Evolutionary conservation across 768 basidiomycete genomes (phyloP), one percentile per base, ranked within the genome.

Genomic region (Saitozyma sp.): DNA sequence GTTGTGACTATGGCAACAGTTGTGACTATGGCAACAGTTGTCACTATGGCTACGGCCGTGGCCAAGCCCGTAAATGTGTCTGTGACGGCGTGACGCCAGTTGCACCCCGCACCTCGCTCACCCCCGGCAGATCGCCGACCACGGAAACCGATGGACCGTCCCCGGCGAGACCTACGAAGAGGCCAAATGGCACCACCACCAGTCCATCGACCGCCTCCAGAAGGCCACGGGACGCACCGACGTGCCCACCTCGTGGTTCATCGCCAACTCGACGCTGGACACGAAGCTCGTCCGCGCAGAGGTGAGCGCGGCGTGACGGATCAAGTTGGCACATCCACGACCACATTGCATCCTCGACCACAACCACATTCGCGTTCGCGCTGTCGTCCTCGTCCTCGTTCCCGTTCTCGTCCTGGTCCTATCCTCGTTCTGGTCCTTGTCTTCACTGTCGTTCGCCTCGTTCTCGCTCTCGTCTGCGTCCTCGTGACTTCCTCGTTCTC

Each of bases 141-240:
- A 73, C 39, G 72, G 72, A 1, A 73, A 73, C 57, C 59, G 72
- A 46, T 73, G 72, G 72, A 58, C 56, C 43, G 60, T 64, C 39
- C 42, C 61, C 0, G 37, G 13, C 17, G 54, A 13, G 19, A 62
- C 53, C 5, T 65, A 70, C 48, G 65, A 46, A 13, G 58, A 66
- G 29, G 59, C 62, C 9, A 64, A 52, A n/a, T 19, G 50, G 10
- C 50, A 52, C 19, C 11, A 19, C 50, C 17, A n/a, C 17, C 50
- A 52, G 19, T 3, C 17, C 19, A 52, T 52, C 19, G 50, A 52
- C 11, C 50, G 50, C 19, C 19, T 52, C 11, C 50, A 52, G 6
- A 52, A 52, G 19, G 50, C 50, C 1, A 52, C 50, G 13, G 50
- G 50, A 11, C 50, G 37, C 11, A 14, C 54, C 11, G 13, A 19